Conservation (phyloP, 2,329 filamentous ascomycete species). For the Orbilia quercus region DNA sequence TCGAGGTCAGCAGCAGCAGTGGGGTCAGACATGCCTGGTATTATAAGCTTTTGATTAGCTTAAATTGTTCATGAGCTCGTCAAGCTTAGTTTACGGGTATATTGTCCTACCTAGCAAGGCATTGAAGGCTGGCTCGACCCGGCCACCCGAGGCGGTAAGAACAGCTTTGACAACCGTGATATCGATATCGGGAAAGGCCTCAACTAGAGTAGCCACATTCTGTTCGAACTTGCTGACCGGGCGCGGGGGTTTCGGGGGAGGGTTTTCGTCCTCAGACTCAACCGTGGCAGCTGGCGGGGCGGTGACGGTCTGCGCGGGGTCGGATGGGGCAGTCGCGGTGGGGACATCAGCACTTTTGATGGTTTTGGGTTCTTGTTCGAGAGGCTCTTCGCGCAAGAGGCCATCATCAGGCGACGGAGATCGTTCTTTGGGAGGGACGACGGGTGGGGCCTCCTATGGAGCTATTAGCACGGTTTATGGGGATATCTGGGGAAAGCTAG, state of each 20-base stretch:
- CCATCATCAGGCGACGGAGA: conserved; percentile 54
- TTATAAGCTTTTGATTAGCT: background rate
- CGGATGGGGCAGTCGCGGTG: conserved; percentile 45
- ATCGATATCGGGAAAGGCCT: conserved; percentile 92
- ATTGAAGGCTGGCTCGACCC: conserved; percentile 94
- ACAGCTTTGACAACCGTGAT: conserved; percentile 84
- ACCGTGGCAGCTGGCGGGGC: conserved; percentile 60
- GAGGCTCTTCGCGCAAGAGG: conserved; percentile 52
- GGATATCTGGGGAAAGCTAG: background rate
- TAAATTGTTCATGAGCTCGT: background rate
- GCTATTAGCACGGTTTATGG: conserved; percentile 9
- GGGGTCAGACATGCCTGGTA: conserved; percentile 68
- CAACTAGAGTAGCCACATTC: conserved; percentile 86
- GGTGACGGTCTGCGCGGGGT: conserved; percentile 38
- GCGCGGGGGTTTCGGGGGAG: conserved; percentile 85
- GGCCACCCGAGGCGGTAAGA: conserved; percentile 83
- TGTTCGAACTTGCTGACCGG: conserved; percentile 84
- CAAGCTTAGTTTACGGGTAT: background rate
- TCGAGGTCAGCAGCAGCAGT: conserved; percentile 65
- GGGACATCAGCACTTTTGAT: conserved; percentile 36
- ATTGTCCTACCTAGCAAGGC: conserved; percentile 78
- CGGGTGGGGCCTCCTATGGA: conserved; percentile 30
- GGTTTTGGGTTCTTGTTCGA: conserved; percentile 29
- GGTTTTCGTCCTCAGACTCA: conserved; percentile 64
- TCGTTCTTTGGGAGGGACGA: conserved; percentile 48